Evolutionary conservation across 2,329 filamentous ascomycete genomes (phyloP), one percentile per base, ranked within the genome.

Genomic region (Trichoderma cornu-damae): DNA sequence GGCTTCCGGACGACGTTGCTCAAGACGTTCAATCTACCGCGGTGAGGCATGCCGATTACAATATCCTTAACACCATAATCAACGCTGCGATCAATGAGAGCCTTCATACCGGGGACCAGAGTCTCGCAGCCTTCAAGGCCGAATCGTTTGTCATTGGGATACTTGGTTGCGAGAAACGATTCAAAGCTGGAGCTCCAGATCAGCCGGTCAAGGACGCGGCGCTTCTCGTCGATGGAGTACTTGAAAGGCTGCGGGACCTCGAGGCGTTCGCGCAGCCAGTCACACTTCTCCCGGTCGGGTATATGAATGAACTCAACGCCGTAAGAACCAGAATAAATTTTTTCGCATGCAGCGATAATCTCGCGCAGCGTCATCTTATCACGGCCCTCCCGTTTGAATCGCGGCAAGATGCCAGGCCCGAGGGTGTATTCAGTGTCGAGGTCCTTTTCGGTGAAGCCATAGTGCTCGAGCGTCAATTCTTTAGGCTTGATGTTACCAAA

Each of bases 161-260:
- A 97, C 76, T 99, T 99, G 59, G 91, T 96, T 58, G 94, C 87
- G 65, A 96, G 79, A 82, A 99, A 99, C 60, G 85, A 78, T 78
- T 99, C 94, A 73, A 99, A 99, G 76, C 90, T 96, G 63, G 92
- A 96, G 72, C 90, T 93, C 94, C 94, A 99, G 74, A 99, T 99
- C 63, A 99, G 81, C 70, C 94, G 90, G 77, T 99, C 94, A 64
- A 99, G 83, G 66, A 99, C 96, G 65, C 94, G 86, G 70, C 94
- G 89, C 84, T 99, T 99, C 82, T 99, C 94, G 69, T 97, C 94
- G 60, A 96, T 88, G 1, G 90, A 95, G 79, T 96, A 97, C 75
- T 95, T 95, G 83, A 96, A 99, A 11, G 94, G 91, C 67, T 87
- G 84, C 44, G 93, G 93, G 51, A 97, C 88, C 78, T 99, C 94